A percentile compares a stretch with the other conserved stretches of the same genome.
Conservation (phyloP, 371 early-diverging fungal species). For the Syncephalis plumigaleata region DNA sequence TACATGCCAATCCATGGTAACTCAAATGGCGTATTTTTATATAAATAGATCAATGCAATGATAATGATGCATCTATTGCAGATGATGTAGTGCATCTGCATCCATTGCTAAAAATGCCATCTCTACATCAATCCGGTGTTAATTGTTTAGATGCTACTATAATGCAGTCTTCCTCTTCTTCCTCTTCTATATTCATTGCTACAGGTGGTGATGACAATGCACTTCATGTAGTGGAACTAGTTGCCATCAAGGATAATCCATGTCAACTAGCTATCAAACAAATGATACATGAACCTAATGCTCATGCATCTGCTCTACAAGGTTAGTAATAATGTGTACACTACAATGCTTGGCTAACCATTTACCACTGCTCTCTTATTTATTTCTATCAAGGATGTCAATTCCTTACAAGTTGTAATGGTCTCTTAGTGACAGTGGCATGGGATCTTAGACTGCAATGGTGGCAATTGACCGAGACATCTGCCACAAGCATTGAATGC, state of each 20-base stretch:
- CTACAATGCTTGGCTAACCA: no score
- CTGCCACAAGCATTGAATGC: no score
- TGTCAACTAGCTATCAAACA: not conserved
- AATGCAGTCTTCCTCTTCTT: not conserved
- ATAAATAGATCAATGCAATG: no score
- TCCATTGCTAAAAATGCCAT: not conserved
- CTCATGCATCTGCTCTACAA: conserved; percentile 32
- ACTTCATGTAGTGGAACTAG: conserved; percentile 11
- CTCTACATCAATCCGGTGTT: conserved; percentile 24
- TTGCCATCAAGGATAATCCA: not conserved
- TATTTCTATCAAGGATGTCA: no score
- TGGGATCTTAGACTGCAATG: no score
- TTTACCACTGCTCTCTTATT: no score
- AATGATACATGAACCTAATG: conserved; percentile 10
- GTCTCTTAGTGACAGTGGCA: no score
- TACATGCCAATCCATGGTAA: not conserved
- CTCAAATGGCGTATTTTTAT: no score
- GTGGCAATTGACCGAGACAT: no score
- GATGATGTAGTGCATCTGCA: not conserved
- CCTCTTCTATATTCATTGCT: conserved; percentile 10
- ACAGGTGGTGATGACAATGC: conserved; percentile 40
- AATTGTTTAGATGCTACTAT: conserved; percentile 20
- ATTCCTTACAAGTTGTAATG: no score
- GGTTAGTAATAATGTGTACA: no score
- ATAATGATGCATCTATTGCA: no score